A percentile compares a stretch with the other conserved stretches of the same genome.
phyloP scores from a whole-genome alignment of 768 basidiomycete species.

The Wakefieldia striispora region DNA sequence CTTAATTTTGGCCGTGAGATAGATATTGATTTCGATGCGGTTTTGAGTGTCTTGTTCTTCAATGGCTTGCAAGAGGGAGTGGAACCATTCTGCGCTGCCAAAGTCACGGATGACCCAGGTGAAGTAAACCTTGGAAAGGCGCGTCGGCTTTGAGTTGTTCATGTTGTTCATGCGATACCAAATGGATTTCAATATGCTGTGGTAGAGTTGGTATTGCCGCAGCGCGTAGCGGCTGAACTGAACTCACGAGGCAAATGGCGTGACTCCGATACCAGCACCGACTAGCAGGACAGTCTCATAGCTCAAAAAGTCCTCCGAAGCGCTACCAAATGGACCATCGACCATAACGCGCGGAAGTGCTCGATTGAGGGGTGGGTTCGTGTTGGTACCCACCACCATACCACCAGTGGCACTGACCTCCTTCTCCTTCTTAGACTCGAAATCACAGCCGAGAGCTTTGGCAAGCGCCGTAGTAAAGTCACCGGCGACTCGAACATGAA shows the following conservation, averaged over 20 bases:
- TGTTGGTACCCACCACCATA: conserved; percentile 56
- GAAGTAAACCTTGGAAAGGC: conserved; percentile 89
- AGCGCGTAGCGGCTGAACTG: not conserved
- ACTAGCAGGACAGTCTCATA: conserved; percentile 88
- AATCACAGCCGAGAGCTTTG: conserved; percentile 80
- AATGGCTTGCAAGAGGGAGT: conserved; percentile 87
- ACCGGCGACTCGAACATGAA: conserved; percentile 90
- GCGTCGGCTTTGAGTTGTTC: conserved; percentile 68
- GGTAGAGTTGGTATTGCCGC: conserved; percentile 2
- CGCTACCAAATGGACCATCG: conserved; percentile 92
- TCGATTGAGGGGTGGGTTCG: conserved; percentile 62
- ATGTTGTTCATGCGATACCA: conserved; percentile 97
- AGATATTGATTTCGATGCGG: conserved; percentile 91
- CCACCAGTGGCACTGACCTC: conserved; percentile 46
- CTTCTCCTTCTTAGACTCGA: conserved; percentile 53
- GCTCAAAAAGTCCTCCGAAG: conserved; percentile 88
- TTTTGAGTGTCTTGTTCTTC: conserved; percentile 88
- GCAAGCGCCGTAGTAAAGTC: conserved; percentile 87
- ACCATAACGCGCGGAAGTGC: conserved; percentile 91
- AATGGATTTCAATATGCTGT: conserved; percentile 80
- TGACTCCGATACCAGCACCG: conserved; percentile 95
- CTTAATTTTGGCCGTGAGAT: conserved; percentile 87
- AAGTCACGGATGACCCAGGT: conserved; percentile 96
- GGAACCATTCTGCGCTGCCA: conserved; percentile 90
- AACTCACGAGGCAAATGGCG: conserved; percentile 90